Evolutionary conservation across 2,329 filamentous ascomycete species (phyloP), one percentile per base, ranked within the genome.

Genomic region (Colletotrichum aenigma): DNA sequence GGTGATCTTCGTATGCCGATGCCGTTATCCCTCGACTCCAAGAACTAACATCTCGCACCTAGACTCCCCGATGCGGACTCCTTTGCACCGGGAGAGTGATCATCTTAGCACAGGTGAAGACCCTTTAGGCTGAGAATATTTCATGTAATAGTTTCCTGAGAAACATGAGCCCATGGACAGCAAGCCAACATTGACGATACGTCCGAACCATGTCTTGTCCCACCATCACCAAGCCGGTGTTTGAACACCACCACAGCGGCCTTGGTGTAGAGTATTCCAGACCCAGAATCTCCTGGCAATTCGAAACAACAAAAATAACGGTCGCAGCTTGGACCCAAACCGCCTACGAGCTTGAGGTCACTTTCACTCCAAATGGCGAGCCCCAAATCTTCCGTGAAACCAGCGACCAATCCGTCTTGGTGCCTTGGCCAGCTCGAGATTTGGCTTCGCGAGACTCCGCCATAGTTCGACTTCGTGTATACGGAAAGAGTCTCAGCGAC

Each of bases 361-460:
- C 67, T 0, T 75, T 69, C 34, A 34, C 34, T 5, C 32, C 68
- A 15, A 36, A 64, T n/a, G 24, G 43, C 9, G 38, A 56, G 6
- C 61, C 67, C 6, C n/a, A 74, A 24, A 36, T 66, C 28, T 76
- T 76, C 26, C 34, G 34, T 2, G 48, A 73, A 18, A 21, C 66
- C 12, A 75, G 68, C 28, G 73, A 74, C 13, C 55, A 75, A 16
- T 78, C 77, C 12, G 71, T 78, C 30, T 55, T 78, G 12, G 77
- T 78, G 15, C 77, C 76, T 16, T 78, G 77, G 77, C 77, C 76
- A 6, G 69, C 70, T n/a, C 48, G 43, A 52, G 77, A 81, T 21
- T 76, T 85, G 4, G 70, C 68, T 8, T 82, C 79, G 16, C 76
- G 81, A 21, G 81, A 85, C 64, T 61, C 74, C 13, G 81, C 79